Conservation (phyloP, 208 protist genomes). For the Acanthamoeba culbertsoni region DNA sequence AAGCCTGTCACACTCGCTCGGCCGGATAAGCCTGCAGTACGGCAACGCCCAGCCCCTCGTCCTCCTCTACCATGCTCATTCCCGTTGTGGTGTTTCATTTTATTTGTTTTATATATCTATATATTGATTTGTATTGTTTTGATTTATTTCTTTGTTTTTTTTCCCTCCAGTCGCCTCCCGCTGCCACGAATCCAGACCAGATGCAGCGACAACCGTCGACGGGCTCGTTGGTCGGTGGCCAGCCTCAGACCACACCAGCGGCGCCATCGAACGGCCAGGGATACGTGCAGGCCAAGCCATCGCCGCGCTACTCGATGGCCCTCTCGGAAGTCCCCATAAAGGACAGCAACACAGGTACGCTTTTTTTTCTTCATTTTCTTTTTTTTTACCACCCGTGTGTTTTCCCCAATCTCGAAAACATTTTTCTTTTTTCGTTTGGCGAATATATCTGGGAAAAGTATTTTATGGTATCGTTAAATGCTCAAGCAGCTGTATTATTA, state of each 20-base stretch:
- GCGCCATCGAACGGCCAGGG: background rate
- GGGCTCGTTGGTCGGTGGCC: too few relatives aligned
- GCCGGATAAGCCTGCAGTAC: background rate
- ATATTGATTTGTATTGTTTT: too few relatives aligned
- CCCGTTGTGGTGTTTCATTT: background rate
- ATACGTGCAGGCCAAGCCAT: background rate
- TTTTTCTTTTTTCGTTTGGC: too few relatives aligned
- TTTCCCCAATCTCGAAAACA: background rate
- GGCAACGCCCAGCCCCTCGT: background rate
- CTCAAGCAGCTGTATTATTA: too few relatives aligned
- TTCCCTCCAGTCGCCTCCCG: too few relatives aligned
- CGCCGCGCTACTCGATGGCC: background rate
- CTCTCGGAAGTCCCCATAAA: background rate
- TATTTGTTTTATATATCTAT: background rate
- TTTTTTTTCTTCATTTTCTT: background rate
- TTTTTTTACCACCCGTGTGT: background rate
- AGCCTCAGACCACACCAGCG: background rate
- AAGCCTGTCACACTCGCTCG: background rate
- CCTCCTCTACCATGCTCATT: background rate
- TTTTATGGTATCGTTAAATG: too few relatives aligned
- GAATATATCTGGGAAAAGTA: too few relatives aligned
- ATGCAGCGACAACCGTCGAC: background rate
- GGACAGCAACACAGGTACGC: background rate
- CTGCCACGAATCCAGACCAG: too few relatives aligned
- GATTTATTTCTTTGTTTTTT: too few relatives aligned